Conservation (phyloP, 768 basidiomycete genomes). For the Russula emetica region DNA sequence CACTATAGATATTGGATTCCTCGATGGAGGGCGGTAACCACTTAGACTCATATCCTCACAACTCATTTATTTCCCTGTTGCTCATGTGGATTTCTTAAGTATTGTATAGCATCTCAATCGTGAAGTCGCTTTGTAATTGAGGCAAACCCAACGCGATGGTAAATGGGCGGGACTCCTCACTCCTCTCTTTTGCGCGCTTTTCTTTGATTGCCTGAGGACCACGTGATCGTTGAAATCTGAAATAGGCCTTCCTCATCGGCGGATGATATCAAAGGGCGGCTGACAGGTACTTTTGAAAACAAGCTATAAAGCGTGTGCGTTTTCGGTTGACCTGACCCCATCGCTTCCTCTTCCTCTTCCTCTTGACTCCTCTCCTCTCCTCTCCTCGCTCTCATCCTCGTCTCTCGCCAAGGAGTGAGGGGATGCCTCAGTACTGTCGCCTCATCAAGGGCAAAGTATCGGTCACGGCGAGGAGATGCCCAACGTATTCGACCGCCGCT, state of each 20-base stretch:
- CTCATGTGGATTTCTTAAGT: constrained; percentile 1
- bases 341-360: background rate
- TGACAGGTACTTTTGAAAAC: background rate
- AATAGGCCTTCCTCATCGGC: background rate
- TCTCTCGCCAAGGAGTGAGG: too few relatives aligned
- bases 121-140: background rate
- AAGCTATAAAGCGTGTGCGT: constrained; percentile 2
- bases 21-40: constrained; percentile 1
- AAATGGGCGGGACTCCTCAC: background rate
- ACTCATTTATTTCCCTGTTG: background rate
- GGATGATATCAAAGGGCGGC: too few relatives aligned
- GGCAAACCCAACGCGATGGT: background rate
- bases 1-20: constrained; percentile 6
- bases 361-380: background rate
- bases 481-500: too few relatives aligned
- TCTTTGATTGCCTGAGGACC: background rate
- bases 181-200: background rate
- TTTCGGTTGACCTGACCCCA: background rate
- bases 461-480: too few relatives aligned
- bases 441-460: too few relatives aligned
- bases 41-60: constrained; percentile 5
- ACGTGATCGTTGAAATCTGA: background rate
- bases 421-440: too few relatives aligned
- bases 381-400: background rate
- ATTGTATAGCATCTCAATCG: constrained; percentile 9